Evolutionary conservation across 176 grass and related monocot species (phyloP).

Genomic region (Triticum timopheevii): DNA sequence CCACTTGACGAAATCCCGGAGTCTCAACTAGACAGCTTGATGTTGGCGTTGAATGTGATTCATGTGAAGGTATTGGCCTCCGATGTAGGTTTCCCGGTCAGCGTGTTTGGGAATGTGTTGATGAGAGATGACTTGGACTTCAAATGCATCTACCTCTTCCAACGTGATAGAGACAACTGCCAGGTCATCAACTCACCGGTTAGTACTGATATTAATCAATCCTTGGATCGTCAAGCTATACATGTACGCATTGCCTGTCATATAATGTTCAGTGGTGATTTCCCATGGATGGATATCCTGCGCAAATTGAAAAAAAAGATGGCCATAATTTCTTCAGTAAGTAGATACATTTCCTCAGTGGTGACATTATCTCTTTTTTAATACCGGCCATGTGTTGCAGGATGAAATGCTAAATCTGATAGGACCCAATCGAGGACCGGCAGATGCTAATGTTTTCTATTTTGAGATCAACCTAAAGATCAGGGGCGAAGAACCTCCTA

Average conservation of each 20-base stretch:
- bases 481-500: background rate
- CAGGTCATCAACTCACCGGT: constrained; percentile 1
- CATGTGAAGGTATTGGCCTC: constrained; percentile 6
- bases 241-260: too few relatives aligned
- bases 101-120: background rate
- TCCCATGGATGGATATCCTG: too few relatives aligned
- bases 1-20: too few relatives aligned
- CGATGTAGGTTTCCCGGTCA: background rate
- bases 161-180: background rate
- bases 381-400: too few relatives aligned
- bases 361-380: too few relatives aligned
- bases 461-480: constrained; percentile 24
- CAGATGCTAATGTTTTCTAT: background rate
- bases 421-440: too few relatives aligned
- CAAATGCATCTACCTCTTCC: constrained; percentile 21
- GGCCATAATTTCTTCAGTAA: too few relatives aligned
- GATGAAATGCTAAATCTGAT: too few relatives aligned
- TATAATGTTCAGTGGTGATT: too few relatives aligned
- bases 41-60: background rate
- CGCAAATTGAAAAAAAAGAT: too few relatives aligned
- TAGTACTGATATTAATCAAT: background rate
- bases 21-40: too few relatives aligned
- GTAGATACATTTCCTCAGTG: too few relatives aligned
- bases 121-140: constrained; percentile 4
- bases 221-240: background rate